Base-by-base conservation (phyloP, 1,284 basidiomycete species). In the Ganoderma sp. region DNA sequence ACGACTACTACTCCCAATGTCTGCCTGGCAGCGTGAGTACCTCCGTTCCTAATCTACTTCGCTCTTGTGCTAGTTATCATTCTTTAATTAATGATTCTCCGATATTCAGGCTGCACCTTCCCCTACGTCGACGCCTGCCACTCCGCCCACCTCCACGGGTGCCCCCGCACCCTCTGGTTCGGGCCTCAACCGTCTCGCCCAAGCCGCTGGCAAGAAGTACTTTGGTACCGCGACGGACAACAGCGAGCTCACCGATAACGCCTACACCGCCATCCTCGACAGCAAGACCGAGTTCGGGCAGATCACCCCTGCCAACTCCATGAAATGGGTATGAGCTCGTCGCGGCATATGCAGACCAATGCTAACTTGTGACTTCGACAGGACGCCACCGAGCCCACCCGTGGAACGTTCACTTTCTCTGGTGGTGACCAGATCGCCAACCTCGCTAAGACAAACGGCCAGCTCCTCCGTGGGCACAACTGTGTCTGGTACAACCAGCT, bases 171-270 rank as follows among this genome's bases (percentile, higher is more conserved):
- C 77, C 28, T 65, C 75, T 7, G 76, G 73, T 12, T 73, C 70
- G 12, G 75, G 74, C 34, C 77, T 87, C 9, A 76, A 84, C 70
- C 73, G 73, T 5, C 79, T 82, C 22, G 85, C 87, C 1, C 82
- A 81, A 71, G 78, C 83, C 22, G 82, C 84, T n/a, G 84, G 85
- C n/a, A 88, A 88, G 77, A 73, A 80, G 37, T 89, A 89, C 80
- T 87, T 89, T 67, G 88, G 88, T 32, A 81, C 84, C 22, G 87
- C 88, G n/a, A 88, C 87, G 3, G 86, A 88, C 76, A 88, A 88
- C 73, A 78, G 80, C 17, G 86, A 88, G 74, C 78, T 88, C 52
- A 81, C 75, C 0, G 84, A 89, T 71, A 69, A 76, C 0, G 72
- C 83, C 7, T 89, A 88, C 73, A 78, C 81, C 39, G 72, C 74